Evolutionary conservation across 1,284 basidiomycete genomes (phyloP), one percentile per base, ranked within the genome.

Genomic region (Cryptococcus sp.): DNA sequence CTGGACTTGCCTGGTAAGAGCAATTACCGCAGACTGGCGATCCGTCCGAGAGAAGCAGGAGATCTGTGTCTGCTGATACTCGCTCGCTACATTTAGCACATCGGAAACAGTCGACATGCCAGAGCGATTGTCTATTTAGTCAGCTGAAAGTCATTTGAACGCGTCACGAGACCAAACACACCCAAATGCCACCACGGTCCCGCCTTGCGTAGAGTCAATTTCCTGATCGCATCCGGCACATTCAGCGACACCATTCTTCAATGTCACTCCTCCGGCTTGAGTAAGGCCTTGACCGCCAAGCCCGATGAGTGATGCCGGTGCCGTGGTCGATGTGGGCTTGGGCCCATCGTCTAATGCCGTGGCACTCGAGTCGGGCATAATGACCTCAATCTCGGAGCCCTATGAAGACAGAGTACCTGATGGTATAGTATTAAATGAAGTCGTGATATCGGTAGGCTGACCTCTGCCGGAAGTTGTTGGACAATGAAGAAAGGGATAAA

Each of bases 21-120:
- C 94, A 98, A 63, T 92, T 87, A 22, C 91, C 87, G 72, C 94
- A 98, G 49, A 98, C 92, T 32, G 96, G 94, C 34, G 88, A 91
- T 19, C 94, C 94, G 73, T 98, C 94, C 25, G 92, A 93, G 46
- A 98, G 85, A 10, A 98, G 80, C 22, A 98, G 82, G 21, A 98
- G 82, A 76, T 97, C 98, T 39, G 93, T 97, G 72, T 98, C 94
- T 31, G 93, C 80, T 63, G 80, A 79, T 45, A 81, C 79, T 42
- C 74, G 72, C 49, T 78, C 77, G 49, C 77, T 72, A 69, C 80
- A 82, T 62, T 79, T 79, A 25, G 74, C 74, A 57, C 78, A 79
- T 18, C 77, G 72, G 60, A 77, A 77, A 59, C 76, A 77, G 54
- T 76, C 74, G 28, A 76, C 71, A 54, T 77, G 76, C 70, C 75